Evolutionary conservation across 176 grass and related monocot species (phyloP), one percentile per base, ranked within the genome.

Genomic region (Oryza officinalis): DNA sequence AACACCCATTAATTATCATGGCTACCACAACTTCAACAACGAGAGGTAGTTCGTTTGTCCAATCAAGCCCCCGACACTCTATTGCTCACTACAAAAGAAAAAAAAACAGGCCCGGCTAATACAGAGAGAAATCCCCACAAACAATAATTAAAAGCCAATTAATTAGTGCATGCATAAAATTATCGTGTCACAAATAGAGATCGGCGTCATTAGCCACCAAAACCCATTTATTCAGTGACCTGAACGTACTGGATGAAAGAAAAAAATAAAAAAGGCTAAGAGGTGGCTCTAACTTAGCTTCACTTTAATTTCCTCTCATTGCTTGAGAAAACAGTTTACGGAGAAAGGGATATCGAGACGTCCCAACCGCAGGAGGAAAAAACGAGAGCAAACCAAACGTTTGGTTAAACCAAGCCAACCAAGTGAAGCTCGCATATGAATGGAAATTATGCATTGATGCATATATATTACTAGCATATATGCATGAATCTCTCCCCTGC

Each of bases 271-370:
- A 37, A 73, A 60, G 45, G 57, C 52, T 33, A 69, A 20, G 63
- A 33, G 70, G 52, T 57, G 52, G 20, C 52, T 57, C 81, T 83
- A 74, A 28, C 12, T 33, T 33, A 68, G 71, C 47, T 54, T 37
- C 43, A 66, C 20, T 63, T 85, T 12, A 63, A 65, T 71, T 71
- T 85, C 50, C 5, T 27, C 59, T 6, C n/a, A 4, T 90, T 83
- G 88, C 88, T 86, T 90, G 74, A 79, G 15, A 83, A 46, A 74
- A 78, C 67, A 74, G 84, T 83, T 69, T 83, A 67, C 79, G 47
- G 65, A 20, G 70, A 67, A 27, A 83, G 84, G 84, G 28, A 63
- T 57, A 57, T 57, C 18, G 20, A 27, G 84, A 90, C 88, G 49
- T 73, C 68, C 68, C 88, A 90, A 86, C 88, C 41, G 67, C 84